phyloP scores from a whole-genome alignment of 1,284 basidiomycete species.

The Ganoderma boninense region DNA sequence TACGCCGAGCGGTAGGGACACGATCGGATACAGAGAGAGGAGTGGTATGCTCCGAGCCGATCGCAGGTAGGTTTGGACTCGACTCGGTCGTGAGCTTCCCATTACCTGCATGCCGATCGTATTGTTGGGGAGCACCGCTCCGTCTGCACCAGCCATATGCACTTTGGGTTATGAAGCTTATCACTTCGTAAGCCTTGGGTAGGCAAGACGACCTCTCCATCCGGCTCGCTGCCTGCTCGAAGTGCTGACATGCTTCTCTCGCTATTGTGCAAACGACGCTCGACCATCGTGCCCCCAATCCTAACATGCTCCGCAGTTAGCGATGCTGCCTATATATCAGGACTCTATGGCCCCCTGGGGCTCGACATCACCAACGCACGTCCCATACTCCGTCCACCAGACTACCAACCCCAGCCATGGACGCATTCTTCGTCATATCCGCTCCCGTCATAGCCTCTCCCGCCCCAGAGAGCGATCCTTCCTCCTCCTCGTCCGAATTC shows the following conservation, averaged over 20 bases:
- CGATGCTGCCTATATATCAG: neutral
- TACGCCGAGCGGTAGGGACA: neutral
- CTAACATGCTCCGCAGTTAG: neutral
- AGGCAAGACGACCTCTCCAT: neutral
- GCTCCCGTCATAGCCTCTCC: neutral
- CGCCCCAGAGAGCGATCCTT: neutral
- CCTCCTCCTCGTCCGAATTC: neutral
- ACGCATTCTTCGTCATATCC: neutral
- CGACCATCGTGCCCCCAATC: neutral
- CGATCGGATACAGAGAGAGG: neutral
- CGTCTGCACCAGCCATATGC: neutral
- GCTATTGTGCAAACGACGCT: constrained; percentile 1
- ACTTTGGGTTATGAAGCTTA: neutral
- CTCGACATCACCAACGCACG: neutral
- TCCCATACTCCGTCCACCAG: neutral
- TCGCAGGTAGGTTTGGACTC: neutral
- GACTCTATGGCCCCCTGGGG: neutral
- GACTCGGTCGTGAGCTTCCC: neutral
- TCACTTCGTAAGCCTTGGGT: neutral
- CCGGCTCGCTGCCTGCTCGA: neutral
- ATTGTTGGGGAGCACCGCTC: neutral
- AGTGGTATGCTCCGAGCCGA: neutral
- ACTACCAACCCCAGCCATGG: neutral
- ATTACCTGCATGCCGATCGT: neutral
- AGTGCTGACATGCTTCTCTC: neutral